phyloP scores from a whole-genome alignment of 1,139 yeast genomes.

The Fermentozyma sake region DNA sequence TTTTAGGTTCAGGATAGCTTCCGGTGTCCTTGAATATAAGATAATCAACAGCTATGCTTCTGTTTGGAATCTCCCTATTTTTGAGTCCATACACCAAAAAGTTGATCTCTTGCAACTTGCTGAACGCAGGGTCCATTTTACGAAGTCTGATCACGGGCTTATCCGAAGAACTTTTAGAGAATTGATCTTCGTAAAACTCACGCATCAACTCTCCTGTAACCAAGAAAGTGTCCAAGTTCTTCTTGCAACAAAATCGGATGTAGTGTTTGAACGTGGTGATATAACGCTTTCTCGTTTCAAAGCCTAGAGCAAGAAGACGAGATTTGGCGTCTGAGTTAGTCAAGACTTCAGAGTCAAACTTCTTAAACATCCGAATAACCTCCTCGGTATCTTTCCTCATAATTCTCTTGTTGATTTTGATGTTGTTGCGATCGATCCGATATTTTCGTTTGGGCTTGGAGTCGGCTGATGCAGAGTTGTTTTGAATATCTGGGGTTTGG shows the following conservation, averaged over 20 bases:
- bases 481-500: not conserved
- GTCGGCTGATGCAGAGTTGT: not conserved
- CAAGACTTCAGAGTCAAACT: conserved; percentile 15
- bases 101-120: conserved; percentile 15
- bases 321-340: conserved; percentile 14
- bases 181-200: conserved; percentile 15
- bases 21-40: conserved; percentile 12
- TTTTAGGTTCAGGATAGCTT: conserved; percentile 5
- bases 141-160: conserved; percentile 15
- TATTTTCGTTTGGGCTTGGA: conserved; percentile 10
- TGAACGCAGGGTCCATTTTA: conserved; percentile 17
- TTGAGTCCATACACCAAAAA: conserved; percentile 13
- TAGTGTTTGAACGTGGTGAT: conserved; percentile 16
- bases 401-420: conserved; percentile 15
- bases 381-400: conserved; percentile 16
- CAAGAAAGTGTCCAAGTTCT: conserved; percentile 10
- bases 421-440: conserved; percentile 11
- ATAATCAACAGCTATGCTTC: conserved; percentile 13
- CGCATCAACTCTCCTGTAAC: conserved; percentile 16
- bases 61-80: conserved; percentile 14
- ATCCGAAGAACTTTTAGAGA: conserved; percentile 10
- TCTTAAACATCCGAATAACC: conserved; percentile 15
- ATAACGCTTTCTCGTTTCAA: conserved; percentile 15
- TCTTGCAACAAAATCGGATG: conserved; percentile 13
- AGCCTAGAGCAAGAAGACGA: conserved; percentile 13